These are phyloP conservation scores for Candolleomyces efflorescens DNA, from an alignment of 768 basidiomycete genomes.

Conservation along the genomic window DNA sequence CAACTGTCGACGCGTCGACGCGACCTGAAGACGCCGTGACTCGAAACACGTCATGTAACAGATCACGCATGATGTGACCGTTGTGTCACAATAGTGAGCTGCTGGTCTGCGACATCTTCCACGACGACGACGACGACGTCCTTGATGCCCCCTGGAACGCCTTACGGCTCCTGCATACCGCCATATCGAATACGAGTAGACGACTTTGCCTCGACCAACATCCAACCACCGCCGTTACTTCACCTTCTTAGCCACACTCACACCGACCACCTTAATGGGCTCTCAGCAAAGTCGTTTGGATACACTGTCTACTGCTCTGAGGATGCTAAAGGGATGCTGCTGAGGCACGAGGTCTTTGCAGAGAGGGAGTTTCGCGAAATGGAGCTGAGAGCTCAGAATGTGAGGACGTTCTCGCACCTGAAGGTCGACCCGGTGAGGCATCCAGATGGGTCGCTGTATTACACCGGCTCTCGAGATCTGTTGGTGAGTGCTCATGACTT, in stretches of 20 bases:
- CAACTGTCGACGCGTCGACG: too few species aligned
- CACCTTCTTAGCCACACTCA: conserved; percentile 90
- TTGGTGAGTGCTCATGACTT: conserved; percentile 41
- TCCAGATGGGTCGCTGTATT: conserved; percentile 44
- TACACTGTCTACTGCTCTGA: conserved; percentile 71
- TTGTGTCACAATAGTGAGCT: too few species aligned
- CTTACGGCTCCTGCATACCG: conserved; percentile 68
- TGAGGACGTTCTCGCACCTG: conserved; percentile 63
- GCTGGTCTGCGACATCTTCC: too few species aligned
- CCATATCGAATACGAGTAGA: conserved; percentile 89
- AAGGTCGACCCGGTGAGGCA: conserved; percentile 47
- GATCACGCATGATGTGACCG: too few species aligned
- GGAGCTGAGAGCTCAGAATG: conserved; percentile 46
- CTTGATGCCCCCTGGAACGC: conserved; percentile 71
- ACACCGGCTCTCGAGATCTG: conserved; percentile 59
- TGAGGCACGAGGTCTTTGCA: conserved; percentile 66
- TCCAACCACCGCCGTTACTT: conserved; percentile 39
- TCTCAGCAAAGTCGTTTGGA: conserved; percentile 71
- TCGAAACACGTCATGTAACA: too few species aligned
- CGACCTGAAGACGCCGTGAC: too few species aligned
- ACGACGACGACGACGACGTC: not conserved
- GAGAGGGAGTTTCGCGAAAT: conserved; percentile 58
- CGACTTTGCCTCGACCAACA: conserved; percentile 52
- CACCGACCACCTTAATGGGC: conserved; percentile 79
- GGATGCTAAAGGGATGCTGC: conserved; percentile 84